Percentiles rank a stretch among this genome's conserved stretches.
Conservation (phyloP, 768 basidiomycete species). For the Lactarius vividus region DNA sequence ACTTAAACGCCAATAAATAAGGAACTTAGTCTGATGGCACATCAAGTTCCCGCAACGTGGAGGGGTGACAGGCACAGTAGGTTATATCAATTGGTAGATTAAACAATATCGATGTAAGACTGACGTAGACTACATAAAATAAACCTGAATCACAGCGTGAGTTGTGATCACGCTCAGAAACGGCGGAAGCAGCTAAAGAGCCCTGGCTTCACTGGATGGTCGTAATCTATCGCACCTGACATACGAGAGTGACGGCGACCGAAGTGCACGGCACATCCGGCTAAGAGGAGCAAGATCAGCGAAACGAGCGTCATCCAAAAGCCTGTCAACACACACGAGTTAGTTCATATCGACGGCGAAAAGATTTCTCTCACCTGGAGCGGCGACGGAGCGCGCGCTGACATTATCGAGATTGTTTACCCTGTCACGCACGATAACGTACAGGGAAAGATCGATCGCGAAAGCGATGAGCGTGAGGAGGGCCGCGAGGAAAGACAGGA, state of each 20-base stretch:
- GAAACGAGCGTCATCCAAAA: constrained; percentile 25
- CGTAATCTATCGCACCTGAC: constrained; percentile 14
- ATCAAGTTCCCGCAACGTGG: neutral
- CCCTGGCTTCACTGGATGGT: constrained; percentile 12
- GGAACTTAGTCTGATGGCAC: neutral
- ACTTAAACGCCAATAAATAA: no score
- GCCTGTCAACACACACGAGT: constrained; percentile 7
- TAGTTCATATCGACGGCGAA: neutral
- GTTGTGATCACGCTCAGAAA: neutral
- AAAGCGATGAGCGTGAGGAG: constrained; percentile 68
- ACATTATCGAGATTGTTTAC: constrained; percentile 49
- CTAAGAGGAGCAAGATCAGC: constrained; percentile 23
- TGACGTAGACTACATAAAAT: neutral
- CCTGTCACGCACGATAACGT: constrained; percentile 56
- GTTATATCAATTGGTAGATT: neutral
- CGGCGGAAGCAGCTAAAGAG: constrained; percentile 9
- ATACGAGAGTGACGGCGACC: constrained; percentile 26
- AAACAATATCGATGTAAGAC: neutral
- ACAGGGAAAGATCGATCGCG: constrained; percentile 74
- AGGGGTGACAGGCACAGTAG: neutral
- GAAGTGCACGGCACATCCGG: constrained; percentile 14
- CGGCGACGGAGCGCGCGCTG: constrained; percentile 50
- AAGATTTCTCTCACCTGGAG: constrained; percentile 51
- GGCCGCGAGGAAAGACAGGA: constrained; percentile 65
- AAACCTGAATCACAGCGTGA: neutral